Conservation (phyloP, 495 filamentous ascomycete species). For the Schizothecium vesticola region DNA sequence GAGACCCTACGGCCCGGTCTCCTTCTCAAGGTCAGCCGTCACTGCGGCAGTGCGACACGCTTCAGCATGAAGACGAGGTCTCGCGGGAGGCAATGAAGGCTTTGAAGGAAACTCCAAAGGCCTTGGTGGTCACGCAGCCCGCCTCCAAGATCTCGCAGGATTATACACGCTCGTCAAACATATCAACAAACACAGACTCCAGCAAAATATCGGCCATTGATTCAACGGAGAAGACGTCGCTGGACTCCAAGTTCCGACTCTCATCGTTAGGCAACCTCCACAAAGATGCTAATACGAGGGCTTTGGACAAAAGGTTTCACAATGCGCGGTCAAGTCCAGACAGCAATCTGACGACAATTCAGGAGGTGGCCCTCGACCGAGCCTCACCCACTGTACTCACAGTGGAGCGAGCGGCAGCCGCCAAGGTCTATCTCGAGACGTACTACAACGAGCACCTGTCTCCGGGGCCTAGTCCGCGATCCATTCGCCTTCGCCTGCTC, state of each 20-base stretch:
- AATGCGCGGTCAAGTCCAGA: constrained; percentile 23
- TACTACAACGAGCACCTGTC: constrained; percentile 63
- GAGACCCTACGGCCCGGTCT: constrained; percentile 42
- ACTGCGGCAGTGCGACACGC: constrained; percentile 16
- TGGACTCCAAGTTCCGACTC: constrained; percentile 35
- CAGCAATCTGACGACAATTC: constrained; percentile 36
- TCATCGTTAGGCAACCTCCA: constrained; percentile 4
- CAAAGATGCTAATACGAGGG: constrained; percentile 3
- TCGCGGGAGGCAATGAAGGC: background rate
- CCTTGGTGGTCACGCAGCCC: background rate
- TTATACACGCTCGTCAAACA: background rate
- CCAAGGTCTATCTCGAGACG: constrained; percentile 83
- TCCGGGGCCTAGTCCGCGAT: constrained; percentile 47
- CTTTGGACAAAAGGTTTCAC: constrained; percentile 4
- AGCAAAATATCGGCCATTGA: constrained; percentile 17
- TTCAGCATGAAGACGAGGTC: constrained; percentile 3
- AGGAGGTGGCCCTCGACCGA: constrained; percentile 33
- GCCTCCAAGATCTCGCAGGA: background rate
- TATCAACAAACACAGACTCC: constrained; percentile 9
- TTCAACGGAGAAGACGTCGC: constrained; percentile 37
- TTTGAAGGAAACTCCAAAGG: background rate
- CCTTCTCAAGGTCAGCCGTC: constrained; percentile 33
- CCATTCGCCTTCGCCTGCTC: constrained; percentile 60
- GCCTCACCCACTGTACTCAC: constrained; percentile 62
- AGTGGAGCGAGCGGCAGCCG: constrained; percentile 68